These are phyloP conservation scores for Candida germanica DNA, from an alignment of 805 yeast species.

Conservation along the genomic window DNA sequence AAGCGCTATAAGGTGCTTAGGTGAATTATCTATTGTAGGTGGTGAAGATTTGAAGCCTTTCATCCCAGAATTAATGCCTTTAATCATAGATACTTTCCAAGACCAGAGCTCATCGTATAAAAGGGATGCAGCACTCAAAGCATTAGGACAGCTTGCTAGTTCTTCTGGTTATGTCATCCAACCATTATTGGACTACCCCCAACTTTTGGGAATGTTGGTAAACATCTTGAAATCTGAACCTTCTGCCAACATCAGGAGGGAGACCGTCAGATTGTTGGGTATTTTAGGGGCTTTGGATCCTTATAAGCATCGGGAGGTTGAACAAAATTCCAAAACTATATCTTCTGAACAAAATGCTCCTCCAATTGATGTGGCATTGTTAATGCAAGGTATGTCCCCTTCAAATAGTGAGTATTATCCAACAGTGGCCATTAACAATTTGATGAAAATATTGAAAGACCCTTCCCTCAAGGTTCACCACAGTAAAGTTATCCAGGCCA, in stretches of 20 bases:
- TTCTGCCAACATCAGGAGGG: conserved; percentile 71
- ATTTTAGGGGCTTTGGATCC: conserved; percentile 97
- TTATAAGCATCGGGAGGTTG: conserved; percentile 89
- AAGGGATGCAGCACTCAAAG: conserved; percentile 82
- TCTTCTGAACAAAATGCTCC: conserved; percentile 81
- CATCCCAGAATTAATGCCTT: conserved; percentile 77
- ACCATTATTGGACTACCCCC: conserved; percentile 90
- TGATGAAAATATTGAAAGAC: conserved; percentile 82
- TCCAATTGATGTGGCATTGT: conserved; percentile 81
- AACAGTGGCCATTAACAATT: conserved; percentile 84
- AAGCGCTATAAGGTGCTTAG: conserved; percentile 80
- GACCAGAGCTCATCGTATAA: conserved; percentile 89
- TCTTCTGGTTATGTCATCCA: conserved; percentile 94
- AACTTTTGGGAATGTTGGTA: conserved; percentile 75
- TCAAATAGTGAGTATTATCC: conserved; percentile 91
- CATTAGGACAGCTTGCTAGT: conserved; percentile 84
- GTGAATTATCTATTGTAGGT: conserved; percentile 84
- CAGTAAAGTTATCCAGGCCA: conserved; percentile 89
- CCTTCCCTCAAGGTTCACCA: conserved; percentile 83
- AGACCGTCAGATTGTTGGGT: conserved; percentile 86
- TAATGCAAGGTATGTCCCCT: conserved; percentile 94
- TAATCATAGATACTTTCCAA: conserved; percentile 81
- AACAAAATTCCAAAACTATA: conserved; percentile 55
- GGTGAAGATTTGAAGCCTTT: conserved; percentile 80
- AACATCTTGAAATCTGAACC: conserved; percentile 79